Conservation (phyloP, 2,329 filamentous ascomycete species). For the Diaporthe humulicola region DNA sequence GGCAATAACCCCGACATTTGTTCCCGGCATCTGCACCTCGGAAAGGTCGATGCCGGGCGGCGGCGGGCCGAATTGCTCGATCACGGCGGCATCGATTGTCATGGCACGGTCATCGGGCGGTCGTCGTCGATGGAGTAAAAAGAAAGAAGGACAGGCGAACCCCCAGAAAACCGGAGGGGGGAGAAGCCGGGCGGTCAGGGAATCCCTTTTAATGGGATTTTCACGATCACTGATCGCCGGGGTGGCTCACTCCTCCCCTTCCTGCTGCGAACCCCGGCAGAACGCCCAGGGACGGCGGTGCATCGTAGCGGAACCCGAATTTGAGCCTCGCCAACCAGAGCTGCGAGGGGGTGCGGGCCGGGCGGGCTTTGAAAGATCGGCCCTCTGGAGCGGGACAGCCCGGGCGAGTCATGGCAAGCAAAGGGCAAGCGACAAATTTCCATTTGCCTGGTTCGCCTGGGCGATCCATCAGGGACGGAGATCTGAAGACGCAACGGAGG, state of each 20-base stretch:
- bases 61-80: conserved; percentile 22
- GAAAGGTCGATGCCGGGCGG: conserved; percentile 24
- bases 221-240: conserved; percentile 23
- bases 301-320: conserved; percentile 27
- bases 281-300: conserved; percentile 11
- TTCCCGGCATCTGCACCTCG: conserved; percentile 24
- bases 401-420: conserved; percentile 26
- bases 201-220: conserved; percentile 27
- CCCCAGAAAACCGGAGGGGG: neutral
- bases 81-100: conserved; percentile 22
- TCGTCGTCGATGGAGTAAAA: neutral
- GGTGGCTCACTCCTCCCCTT: neutral
- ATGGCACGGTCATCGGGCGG: conserved; percentile 18
- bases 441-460: neutral
- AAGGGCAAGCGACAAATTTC: conserved; percentile 11
- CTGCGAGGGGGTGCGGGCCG: neutral
- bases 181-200: conserved; percentile 10
- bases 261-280: conserved; percentile 18
- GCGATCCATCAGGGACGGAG: neutral
- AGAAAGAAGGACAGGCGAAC: neutral
- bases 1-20: neutral
- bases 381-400: conserved; percentile 11
- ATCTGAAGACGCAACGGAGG: neutral
- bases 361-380: neutral
- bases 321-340: conserved; percentile 30